Base-by-base conservation (phyloP, 768 basidiomycete genomes). In the Russula vinacea region DNA sequence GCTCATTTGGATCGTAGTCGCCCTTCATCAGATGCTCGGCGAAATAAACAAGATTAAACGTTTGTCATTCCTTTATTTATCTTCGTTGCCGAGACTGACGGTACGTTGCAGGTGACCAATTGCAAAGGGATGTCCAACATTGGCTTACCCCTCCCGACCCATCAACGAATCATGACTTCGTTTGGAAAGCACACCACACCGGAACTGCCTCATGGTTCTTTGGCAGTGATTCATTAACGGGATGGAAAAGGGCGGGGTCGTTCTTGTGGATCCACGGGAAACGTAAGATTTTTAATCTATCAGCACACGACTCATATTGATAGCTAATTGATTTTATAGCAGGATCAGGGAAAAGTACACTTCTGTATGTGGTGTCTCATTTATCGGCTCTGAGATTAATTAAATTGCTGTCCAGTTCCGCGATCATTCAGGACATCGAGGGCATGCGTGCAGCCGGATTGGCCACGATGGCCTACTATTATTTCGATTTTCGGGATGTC, bases 201-300 rank as follows among this genome's bases (percentile, higher is more conserved):
- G 50, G 62, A 17, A 58, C 62, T 5, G 26, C 56, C 24, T 24
- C 26, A 5, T 64, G 62, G 57, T 59, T 59, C 6, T 35, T 37
- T 5, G 5, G 47, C 5, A 32, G 50, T 7, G 24, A 19, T 19
- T 10, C n/a, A 8, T 53, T 53, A 4, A 8, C 50, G 35, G 39
- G 32, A 5, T 63, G 62, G 62, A 52, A 42, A 26, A 14, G 6
- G 35, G 17, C 8, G 9, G 56, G 35, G 10, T 63, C 62, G 19
- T 16, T 63, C 1, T 4, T 63, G 17, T 63, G 62, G 62, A 45
- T 63, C 24, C 62, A 63, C 32, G 62, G 62, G 2, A 63, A 58
- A 32, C 50, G 62, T 58, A 57, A n/a, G 56, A 6, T 42, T 29
- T 9, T 10, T 37, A 7, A 35, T 8, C 10, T 10, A 3, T 35